A percentile compares a stretch with the other conserved stretches of the same genome.
These are phyloP conservation scores for Penicillium thymicola DNA, from an alignment of 2,329 filamentous ascomycete genomes.

Conservation along the genomic window DNA sequence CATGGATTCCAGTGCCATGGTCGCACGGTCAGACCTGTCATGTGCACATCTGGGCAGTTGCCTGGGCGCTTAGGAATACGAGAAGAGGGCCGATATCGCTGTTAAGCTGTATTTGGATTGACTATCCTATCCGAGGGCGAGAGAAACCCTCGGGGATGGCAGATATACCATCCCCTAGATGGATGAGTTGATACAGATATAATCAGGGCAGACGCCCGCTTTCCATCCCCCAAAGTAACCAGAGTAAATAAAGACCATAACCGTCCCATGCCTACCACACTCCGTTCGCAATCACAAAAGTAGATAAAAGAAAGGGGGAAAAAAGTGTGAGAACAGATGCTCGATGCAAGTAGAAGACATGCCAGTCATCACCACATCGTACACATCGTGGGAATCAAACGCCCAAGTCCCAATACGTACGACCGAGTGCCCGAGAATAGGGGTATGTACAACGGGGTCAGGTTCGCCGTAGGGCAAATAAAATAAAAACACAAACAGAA, in stretches of 20 bases:
- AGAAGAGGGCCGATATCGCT: neutral
- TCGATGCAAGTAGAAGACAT: constrained; percentile 21
- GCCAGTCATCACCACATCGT: constrained; percentile 25
- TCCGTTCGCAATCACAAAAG: constrained; percentile 25
- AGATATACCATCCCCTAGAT: constrained; percentile 8
- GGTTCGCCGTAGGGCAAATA: constrained; percentile 24
- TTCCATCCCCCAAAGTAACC: neutral
- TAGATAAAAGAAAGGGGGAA: constrained; percentile 18
- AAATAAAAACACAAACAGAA: constrained; percentile 12
- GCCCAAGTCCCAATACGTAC: constrained; percentile 20
- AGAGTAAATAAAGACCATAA: constrained; percentile 20
- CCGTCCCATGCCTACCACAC: constrained; percentile 33
- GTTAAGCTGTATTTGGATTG: constrained; percentile 9
- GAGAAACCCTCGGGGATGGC: neutral
- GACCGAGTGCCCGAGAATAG: constrained; percentile 19
- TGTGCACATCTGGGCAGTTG: neutral
- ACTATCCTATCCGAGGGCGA: constrained; percentile 6
- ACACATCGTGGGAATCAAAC: constrained; percentile 21
- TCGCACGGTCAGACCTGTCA: neutral
- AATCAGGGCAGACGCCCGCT: constrained; percentile 7
- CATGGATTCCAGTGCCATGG: neutral
- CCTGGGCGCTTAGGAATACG: neutral
- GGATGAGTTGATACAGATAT: constrained; percentile 12
- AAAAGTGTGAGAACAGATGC: constrained; percentile 22
- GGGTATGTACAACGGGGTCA: constrained; percentile 25